Percentiles rank a stretch among this genome's conserved stretches.
Evolutionary conservation across 257 asterid genomes (phyloP).

Genomic region (Solanum ossicruentum): DNA sequence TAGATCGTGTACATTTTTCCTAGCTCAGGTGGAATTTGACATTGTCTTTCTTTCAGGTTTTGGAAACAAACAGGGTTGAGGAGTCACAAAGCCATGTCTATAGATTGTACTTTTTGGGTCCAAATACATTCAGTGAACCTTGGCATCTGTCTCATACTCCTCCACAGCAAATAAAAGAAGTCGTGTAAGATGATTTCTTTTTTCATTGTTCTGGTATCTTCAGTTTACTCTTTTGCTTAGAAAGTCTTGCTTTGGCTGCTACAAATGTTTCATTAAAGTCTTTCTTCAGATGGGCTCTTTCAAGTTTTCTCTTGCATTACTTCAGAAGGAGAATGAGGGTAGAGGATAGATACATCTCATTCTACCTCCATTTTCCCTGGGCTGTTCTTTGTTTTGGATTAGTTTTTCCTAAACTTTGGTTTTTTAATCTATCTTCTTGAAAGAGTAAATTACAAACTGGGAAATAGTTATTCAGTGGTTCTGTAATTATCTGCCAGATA

Average conservation of each 20-base stretch:
- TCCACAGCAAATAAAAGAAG: slow-evolving; percentile 80
- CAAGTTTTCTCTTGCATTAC: neutral
- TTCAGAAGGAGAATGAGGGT: neutral
- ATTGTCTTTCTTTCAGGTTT: slow-evolving; percentile 44
- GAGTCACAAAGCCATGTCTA: slow-evolving; percentile 97
- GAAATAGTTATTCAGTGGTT: neutral
- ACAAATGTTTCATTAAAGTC: neutral
- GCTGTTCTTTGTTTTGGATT: neutral
- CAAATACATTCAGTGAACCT: slow-evolving; percentile 88
- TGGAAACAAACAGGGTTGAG: slow-evolving; percentile 97
- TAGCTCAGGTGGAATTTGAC: neutral
- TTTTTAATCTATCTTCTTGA: neutral
- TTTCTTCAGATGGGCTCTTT: neutral
- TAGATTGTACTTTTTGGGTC: slow-evolving; percentile 91
- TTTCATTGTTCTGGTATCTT: neutral
- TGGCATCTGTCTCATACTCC: slow-evolving; percentile 99
- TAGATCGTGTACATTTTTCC: neutral
- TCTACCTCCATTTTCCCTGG: neutral
- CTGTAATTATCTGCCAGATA: slow-evolving; percentile 45
- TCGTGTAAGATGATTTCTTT: slow-evolving; percentile 62
- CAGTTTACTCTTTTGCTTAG: neutral
- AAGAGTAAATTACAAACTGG: neutral
- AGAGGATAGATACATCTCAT: neutral
- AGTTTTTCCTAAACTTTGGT: neutral
- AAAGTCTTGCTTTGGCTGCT: neutral